Percentiles rank a stretch among this genome's conserved stretches.
Evolutionary conservation across 768 basidiomycete species (phyloP).

Genomic region (Lactarius trivialis): DNA sequence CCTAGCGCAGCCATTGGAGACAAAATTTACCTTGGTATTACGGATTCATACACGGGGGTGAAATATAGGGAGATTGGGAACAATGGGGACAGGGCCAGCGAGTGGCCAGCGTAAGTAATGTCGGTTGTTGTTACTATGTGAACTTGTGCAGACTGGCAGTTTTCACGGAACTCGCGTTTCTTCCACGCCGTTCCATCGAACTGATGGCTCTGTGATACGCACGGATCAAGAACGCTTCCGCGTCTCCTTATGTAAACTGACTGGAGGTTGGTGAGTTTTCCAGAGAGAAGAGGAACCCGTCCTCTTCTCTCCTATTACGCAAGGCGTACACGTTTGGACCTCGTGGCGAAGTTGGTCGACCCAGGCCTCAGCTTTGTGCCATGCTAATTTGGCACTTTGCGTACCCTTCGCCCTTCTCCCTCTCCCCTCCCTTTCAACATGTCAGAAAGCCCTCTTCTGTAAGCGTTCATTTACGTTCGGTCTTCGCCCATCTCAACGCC

Average conservation of each 20-base stretch:
- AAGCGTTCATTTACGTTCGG: neutral
- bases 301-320: neutral
- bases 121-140: neutral
- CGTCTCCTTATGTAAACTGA: conserved; percentile 1
- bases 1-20: no score
- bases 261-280: no score
- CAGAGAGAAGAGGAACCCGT: neutral
- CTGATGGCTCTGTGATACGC: neutral
- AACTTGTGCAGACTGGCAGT: neutral
- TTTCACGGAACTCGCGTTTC: neutral
- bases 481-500: neutral
- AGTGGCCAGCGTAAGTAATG: no score
- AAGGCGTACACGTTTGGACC: neutral
- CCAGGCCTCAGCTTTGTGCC: neutral
- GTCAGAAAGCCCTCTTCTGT: conserved; percentile 14
- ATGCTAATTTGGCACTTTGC: neutral
- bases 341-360: neutral
- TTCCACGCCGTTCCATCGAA: neutral
- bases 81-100: neutral
- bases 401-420: neutral
- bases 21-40: no score
- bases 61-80: neutral
- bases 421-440: neutral
- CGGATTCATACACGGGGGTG: neutral
- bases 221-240: neutral